phyloP scores from a whole-genome alignment of 495 filamentous ascomycete species.

The Penicillium argentinense region DNA sequence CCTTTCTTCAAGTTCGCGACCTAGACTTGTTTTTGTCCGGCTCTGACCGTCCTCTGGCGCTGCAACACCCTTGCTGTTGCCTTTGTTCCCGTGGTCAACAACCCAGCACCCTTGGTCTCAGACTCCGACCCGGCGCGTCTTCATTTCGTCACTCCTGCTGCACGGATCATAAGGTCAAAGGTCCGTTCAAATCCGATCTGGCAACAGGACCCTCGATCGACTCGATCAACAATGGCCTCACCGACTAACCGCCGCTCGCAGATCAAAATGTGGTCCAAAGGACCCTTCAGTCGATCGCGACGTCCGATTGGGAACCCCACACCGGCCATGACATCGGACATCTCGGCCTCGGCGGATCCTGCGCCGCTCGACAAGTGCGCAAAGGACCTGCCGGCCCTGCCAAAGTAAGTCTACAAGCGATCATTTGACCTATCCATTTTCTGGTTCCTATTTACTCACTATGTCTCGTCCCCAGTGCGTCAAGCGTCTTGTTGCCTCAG shows the following conservation, averaged over 20 bases:
- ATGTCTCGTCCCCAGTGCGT: not conserved
- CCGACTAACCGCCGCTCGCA: not conserved
- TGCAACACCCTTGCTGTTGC: no score
- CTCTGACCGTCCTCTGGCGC: no score
- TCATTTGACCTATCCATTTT: constrained; percentile 2
- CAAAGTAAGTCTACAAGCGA: constrained; percentile 35
- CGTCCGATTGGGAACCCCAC: constrained; percentile 49
- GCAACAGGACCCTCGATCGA: no score
- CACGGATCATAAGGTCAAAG: not conserved
- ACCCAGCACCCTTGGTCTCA: not conserved
- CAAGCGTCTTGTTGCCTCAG: not conserved
- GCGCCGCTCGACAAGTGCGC: constrained; percentile 4
- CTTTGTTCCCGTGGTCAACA: constrained; percentile 13
- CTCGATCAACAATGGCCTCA: not conserved
- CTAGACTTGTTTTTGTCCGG: not conserved
- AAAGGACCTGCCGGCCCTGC: constrained; percentile 41
- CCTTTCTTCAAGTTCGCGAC: no score
- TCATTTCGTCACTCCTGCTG: not conserved
- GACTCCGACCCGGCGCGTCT: no score
- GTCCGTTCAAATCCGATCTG: not conserved
- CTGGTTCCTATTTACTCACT: no score
- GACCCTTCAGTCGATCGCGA: constrained; percentile 39
- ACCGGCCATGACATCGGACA: constrained; percentile 39
- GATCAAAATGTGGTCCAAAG: constrained; percentile 47
- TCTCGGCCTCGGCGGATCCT: constrained; percentile 2